These are phyloP conservation scores for Lasiosphaeria hispida DNA, from an alignment of 495 filamentous ascomycete genomes.

Conservation along the genomic window DNA sequence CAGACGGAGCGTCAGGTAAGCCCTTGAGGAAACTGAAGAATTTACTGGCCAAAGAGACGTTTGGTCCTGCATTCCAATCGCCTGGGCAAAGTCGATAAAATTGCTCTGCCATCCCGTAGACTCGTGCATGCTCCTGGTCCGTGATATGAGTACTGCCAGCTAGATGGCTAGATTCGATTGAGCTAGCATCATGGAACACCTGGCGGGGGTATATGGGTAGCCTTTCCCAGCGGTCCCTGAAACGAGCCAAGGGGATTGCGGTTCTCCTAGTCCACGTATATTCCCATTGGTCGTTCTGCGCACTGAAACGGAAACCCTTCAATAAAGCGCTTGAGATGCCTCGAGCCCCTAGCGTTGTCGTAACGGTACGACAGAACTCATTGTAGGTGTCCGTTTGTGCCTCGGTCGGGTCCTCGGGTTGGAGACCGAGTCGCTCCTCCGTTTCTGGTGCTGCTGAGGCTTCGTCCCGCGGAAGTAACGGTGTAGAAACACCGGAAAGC, in stretches of 20 bases:
- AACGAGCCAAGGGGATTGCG: conserved; percentile 4
- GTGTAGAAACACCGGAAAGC: too few relatives aligned
- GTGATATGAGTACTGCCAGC: background rate
- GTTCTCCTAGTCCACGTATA: conserved; percentile 6
- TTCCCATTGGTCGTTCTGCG: conserved; percentile 1
- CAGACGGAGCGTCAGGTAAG: too few relatives aligned
- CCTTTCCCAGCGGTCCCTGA: conserved; percentile 8
- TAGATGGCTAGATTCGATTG: background rate
- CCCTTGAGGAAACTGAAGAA: background rate
- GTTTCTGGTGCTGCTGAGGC: too few relatives aligned
- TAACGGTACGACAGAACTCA: too few relatives aligned
- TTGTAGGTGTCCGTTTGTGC: too few relatives aligned
- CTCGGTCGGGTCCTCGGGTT: too few relatives aligned
- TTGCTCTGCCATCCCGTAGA: background rate
- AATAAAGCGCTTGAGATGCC: too few relatives aligned
- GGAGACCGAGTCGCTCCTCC: too few relatives aligned
- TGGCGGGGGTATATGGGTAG: conserved; percentile 2
- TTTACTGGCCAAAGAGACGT: background rate
- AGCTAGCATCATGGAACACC: background rate
- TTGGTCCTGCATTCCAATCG: background rate
- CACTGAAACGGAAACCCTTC: conserved; percentile 9
- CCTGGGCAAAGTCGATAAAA: conserved; percentile 2
- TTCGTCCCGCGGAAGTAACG: background rate
- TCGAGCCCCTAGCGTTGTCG: too few relatives aligned
- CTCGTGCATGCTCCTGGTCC: conserved; percentile 4